Conservation (phyloP, 192 early-diverging fungal genomes). For the Chytriomyces hyalinus region DNA sequence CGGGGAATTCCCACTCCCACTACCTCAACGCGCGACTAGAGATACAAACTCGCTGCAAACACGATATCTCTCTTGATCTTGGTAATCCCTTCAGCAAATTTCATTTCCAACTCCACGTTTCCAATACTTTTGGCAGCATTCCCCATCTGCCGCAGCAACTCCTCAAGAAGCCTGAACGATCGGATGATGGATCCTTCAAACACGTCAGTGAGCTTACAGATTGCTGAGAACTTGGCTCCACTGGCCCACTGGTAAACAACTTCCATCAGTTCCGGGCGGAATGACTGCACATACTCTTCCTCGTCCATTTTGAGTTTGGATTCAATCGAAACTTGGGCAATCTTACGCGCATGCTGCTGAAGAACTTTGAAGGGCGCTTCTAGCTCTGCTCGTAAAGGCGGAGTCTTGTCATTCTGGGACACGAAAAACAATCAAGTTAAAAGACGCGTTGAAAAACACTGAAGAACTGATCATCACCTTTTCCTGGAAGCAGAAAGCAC, state of each 20-base stretch:
- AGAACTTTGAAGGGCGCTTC: conserved; percentile 73
- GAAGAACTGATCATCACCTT: conserved; percentile 48
- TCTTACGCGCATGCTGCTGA: conserved; percentile 83
- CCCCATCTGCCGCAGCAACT: conserved; percentile 87
- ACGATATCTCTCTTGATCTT: conserved; percentile 97
- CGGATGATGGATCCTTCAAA: conserved; percentile 96
- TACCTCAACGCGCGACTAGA: not conserved
- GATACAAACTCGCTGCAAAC: conserved; percentile 91
- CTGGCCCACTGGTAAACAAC: conserved; percentile 91
- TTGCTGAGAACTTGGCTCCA: conserved; percentile 91
- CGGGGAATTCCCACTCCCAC: no score
- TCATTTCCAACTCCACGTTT: conserved; percentile 89
- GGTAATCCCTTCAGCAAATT: conserved; percentile 89
- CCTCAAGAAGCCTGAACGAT: conserved; percentile 86
- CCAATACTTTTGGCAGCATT: conserved; percentile 93
- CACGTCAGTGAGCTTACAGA: conserved; percentile 92
- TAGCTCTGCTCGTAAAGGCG: conserved; percentile 70
- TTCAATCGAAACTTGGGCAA: conserved; percentile 86
- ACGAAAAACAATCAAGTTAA: not conserved
- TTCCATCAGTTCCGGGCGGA: conserved; percentile 90
- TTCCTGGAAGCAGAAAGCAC: conserved; percentile 91
- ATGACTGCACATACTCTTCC: conserved; percentile 85
- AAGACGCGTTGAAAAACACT: not conserved
- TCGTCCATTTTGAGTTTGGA: conserved; percentile 87
- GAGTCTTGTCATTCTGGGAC: conserved; percentile 10